Evolutionary conservation across 2,329 filamentous ascomycete genomes (phyloP).

Genomic region (Furcasterigmium sp.): DNA sequence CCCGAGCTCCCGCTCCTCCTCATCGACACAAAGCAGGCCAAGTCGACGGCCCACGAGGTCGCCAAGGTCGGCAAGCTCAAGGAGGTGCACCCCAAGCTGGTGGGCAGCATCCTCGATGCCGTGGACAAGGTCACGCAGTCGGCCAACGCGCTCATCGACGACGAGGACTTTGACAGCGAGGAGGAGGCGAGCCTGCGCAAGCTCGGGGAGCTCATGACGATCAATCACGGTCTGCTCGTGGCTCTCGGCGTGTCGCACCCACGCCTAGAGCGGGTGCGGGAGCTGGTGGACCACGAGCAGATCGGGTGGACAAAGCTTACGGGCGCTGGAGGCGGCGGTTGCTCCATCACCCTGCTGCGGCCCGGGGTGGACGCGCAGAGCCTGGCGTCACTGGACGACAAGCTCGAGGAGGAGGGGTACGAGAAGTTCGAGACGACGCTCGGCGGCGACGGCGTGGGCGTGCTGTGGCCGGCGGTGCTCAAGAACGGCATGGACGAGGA

Average conservation of each 20-base stretch:
- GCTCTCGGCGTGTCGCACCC: constrained; percentile 93
- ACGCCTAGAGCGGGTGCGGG: constrained; percentile 82
- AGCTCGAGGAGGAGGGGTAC: constrained; percentile 68
- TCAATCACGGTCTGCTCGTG: constrained; percentile 92
- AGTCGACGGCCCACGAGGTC: constrained; percentile 81
- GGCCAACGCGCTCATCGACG: constrained; percentile 47
- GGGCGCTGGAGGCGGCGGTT: constrained; percentile 90
- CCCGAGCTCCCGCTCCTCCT: constrained; percentile 87
- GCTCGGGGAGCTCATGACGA: constrained; percentile 81
- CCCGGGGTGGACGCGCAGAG: constrained; percentile 54
- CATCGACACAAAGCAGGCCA: constrained; percentile 82
- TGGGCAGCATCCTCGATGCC: constrained; percentile 74
- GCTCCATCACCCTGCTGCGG: constrained; percentile 85
- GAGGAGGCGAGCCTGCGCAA: constrained; percentile 61
- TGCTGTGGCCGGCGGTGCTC: constrained; percentile 87
- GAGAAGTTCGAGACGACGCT: constrained; percentile 83
- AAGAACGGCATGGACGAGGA: constrained; percentile 79
- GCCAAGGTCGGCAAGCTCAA: constrained; percentile 75
- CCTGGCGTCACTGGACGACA: constrained; percentile 58
- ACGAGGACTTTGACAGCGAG: constrained; percentile 62
- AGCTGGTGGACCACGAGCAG: constrained; percentile 81
- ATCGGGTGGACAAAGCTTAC: constrained; percentile 98
- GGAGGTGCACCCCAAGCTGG: constrained; percentile 67
- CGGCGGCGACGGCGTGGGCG: constrained; percentile 88
- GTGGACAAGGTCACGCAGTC: constrained; percentile 68